These are phyloP conservation scores for Tuber calosporum DNA, from an alignment of 495 filamentous ascomycete species.

Conservation along the genomic window DNA sequence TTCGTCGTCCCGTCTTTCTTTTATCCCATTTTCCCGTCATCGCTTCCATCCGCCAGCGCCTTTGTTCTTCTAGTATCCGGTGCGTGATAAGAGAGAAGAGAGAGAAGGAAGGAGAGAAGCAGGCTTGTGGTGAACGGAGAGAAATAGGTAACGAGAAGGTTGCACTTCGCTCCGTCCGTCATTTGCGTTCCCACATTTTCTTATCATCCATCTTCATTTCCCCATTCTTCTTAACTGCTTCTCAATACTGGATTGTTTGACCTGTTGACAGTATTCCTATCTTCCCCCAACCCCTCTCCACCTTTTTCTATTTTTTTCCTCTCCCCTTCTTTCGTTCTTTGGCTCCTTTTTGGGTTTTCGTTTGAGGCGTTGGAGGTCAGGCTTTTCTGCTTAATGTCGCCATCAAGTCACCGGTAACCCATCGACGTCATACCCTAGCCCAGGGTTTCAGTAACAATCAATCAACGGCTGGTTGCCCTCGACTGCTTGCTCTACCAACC, in stretches of 20 bases:
- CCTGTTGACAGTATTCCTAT: not conserved
- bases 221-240: not conserved
- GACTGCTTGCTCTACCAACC: slow-evolving; percentile 15
- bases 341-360: not conserved
- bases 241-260: not conserved
- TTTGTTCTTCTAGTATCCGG: not conserved
- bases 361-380: not conserved
- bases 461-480: slow-evolving; percentile 24
- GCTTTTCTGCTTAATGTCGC: slow-evolving; percentile 28
- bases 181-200: not conserved
- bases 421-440: slow-evolving; percentile 39
- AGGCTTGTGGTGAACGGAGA: not conserved
- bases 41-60: not conserved
- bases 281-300: not conserved
- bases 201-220: not conserved
- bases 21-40: slow-evolving; percentile 21
- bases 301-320: slow-evolving; percentile 6
- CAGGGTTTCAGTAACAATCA: slow-evolving; percentile 26
- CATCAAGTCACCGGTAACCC: slow-evolving; percentile 37
- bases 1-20: slow-evolving; percentile 21
- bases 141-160: not conserved
- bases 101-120: not conserved
- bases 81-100: not conserved
- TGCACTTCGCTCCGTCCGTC: not conserved
- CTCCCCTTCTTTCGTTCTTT: not conserved